Conservation (phyloP, 2,329 filamentous ascomycete species). For the Magnaporthiopsis poae region DNA sequence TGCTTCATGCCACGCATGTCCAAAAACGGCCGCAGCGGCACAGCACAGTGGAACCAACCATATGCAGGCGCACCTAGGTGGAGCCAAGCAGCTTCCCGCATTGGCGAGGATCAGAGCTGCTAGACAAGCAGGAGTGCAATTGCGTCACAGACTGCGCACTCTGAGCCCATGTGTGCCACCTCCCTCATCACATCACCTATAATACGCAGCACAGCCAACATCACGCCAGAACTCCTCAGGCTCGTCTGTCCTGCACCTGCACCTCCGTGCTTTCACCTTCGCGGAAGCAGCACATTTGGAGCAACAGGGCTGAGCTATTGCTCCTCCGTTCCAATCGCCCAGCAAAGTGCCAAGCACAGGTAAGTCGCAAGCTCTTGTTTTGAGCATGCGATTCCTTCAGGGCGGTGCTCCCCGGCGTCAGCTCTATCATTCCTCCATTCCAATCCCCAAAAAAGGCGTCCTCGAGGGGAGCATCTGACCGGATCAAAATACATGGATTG, state of each 20-base stretch:
- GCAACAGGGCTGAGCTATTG: neutral
- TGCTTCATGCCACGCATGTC: neutral
- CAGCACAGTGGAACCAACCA: neutral
- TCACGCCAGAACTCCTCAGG: neutral
- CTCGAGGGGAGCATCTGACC: neutral
- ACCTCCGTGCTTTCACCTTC: neutral
- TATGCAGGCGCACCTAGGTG: neutral
- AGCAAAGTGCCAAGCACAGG: neutral
- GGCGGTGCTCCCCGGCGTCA: neutral
- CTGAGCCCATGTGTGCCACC: neutral
- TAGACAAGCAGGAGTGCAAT: neutral
- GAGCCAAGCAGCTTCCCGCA: neutral
- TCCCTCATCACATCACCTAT: neutral
- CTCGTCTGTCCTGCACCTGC: neutral
- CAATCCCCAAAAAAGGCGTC: neutral
- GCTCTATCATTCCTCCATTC: neutral
- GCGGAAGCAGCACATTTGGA: neutral
- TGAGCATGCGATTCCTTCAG: neutral
- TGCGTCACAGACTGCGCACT: constrained; percentile 3
- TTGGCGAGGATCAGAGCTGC: neutral
- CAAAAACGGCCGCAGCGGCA: neutral
- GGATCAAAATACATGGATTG: neutral
- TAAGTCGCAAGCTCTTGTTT: neutral
- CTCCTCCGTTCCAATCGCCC: neutral
- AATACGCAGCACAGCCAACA: too few species aligned